Base-by-base conservation (phyloP, 495 filamentous ascomycete genomes). In the Aspergillus nidulans region DNA sequence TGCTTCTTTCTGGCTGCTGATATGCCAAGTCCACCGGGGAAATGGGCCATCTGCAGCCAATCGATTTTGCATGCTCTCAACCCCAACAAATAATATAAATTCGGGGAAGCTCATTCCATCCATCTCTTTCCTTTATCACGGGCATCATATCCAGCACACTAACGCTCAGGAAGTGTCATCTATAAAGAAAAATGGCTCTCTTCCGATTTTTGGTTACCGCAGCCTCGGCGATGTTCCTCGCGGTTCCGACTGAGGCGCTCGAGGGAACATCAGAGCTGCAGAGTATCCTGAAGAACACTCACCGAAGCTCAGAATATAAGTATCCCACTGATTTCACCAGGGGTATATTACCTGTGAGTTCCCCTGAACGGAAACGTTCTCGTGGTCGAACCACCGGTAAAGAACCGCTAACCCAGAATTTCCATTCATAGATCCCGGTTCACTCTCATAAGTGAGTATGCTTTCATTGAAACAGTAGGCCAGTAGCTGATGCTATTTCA, bases 251-350 rank as follows among this genome's bases (percentile, higher is more conserved):
- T 15, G 59, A 60, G 19, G 69, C 64, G 36, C 34, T 59, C n/a
- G 69, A 57, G 16, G 46, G 63, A 46, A 63, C 71, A 12, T 61
- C 68, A 16, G 60, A 66, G 53, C 52, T 78, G 4, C 75, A 78
- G 56, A 67, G 63, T 47, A 69, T 78, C 20, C 50, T 78, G 44
- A 64, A 63, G 41, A 76, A 77, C 62, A 77, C 75, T 16, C 71
- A 77, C 50, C 56, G 61, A 23, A 68, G 70, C 58, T 55, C 62
- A 26, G 72, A 67, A 13, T 77, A 71, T 64, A 63, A 62, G 15
- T 79, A 78, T 53, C 77, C 75, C 7, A 78, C 75, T 0, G 72
- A 76, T 58, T 59, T 78, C 3, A 78, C 75, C 1, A 67, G 72
- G 42, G 73, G 68, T 30, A 65, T 79, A 38, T 51, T 74, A 36